These are phyloP conservation scores for Colletotrichum lentis DNA, from an alignment of 2,329 filamentous ascomycete genomes.

Conservation along the genomic window DNA sequence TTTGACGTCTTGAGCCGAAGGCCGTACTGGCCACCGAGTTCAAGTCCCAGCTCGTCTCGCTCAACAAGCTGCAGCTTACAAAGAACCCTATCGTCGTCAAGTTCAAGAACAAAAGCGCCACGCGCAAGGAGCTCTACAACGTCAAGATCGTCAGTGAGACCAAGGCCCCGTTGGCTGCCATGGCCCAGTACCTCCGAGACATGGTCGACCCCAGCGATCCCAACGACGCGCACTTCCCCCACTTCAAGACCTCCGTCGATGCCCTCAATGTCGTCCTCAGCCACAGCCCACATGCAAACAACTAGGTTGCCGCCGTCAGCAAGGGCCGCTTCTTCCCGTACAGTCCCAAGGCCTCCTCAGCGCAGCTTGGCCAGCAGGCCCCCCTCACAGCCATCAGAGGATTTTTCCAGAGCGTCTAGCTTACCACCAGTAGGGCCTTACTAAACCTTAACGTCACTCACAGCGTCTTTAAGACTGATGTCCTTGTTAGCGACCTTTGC, in stretches of 20 bases:
- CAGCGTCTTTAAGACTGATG: no score
- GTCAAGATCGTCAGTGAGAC: conserved; percentile 54
- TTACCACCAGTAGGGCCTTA: conserved; percentile 61
- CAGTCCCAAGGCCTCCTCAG: conserved; percentile 42
- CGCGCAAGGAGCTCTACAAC: conserved; percentile 47
- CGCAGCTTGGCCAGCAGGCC: conserved; percentile 42
- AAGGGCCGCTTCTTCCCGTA: conserved; percentile 59
- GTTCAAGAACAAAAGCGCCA: conserved; percentile 46
- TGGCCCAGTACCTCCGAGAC: conserved; percentile 55
- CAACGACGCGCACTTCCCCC: conserved; percentile 54
- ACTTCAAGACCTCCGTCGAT: conserved; percentile 58
- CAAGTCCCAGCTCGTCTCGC: conserved; percentile 57
- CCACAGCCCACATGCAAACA: conserved; percentile 50
- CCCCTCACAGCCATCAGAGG: conserved; percentile 57
- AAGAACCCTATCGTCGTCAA: conserved; percentile 47
- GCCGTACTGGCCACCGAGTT: conserved; percentile 56
- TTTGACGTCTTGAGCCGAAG: conserved; percentile 45
- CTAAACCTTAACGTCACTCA: no score
- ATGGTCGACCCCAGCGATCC: conserved; percentile 50
- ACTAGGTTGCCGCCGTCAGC: conserved; percentile 53
- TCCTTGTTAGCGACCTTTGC: no score
- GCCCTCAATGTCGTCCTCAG: conserved; percentile 62
- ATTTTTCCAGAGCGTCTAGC: conserved; percentile 63
- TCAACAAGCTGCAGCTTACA: conserved; percentile 48
- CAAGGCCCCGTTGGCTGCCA: conserved; percentile 49